Evolutionary conservation across 805 yeast species (phyloP).

Genomic region (Wickerhamomyces bovis): DNA sequence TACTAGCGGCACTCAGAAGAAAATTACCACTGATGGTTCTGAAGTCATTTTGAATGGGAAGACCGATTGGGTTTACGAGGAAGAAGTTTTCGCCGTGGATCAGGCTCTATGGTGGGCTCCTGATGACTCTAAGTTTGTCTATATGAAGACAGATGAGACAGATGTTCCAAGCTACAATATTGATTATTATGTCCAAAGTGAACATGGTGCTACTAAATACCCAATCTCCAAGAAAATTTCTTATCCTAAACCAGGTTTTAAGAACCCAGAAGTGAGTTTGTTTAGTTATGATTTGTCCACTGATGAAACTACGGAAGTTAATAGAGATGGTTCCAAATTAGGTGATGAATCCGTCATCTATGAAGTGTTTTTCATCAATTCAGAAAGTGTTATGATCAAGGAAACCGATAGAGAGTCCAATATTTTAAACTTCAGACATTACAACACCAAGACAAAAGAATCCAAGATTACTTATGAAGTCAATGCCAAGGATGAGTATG

Average conservation of each 20-base stretch:
- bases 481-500: conserved; percentile 38
- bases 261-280: conserved; percentile 63
- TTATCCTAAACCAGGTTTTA: conserved; percentile 80
- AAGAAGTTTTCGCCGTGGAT: conserved; percentile 70
- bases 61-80: conserved; percentile 95
- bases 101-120: conserved; percentile 87
- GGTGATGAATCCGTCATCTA: conserved; percentile 52
- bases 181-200: conserved; percentile 60
- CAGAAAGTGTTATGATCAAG: conserved; percentile 42
- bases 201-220: conserved; percentile 40
- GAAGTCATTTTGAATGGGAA: conserved; percentile 67
- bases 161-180: conserved; percentile 64
- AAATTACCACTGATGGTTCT: conserved; percentile 63
- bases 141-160: conserved; percentile 64
- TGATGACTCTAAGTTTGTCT: conserved; percentile 55
- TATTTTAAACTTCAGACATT: conserved; percentile 45
- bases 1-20: conserved; percentile 25
- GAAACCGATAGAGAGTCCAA: conserved; percentile 67
- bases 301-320: conserved; percentile 27
- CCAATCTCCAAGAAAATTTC: conserved; percentile 54
- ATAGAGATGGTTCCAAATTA: conserved; percentile 15
- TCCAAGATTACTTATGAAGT: conserved; percentile 39
- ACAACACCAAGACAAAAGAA: conserved; percentile 26
- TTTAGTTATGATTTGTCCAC: conserved; percentile 35
- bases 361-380: conserved; percentile 63